Conservation (phyloP, 352 stramenopile species). For the Chrysophaeum taylorii region DNA sequence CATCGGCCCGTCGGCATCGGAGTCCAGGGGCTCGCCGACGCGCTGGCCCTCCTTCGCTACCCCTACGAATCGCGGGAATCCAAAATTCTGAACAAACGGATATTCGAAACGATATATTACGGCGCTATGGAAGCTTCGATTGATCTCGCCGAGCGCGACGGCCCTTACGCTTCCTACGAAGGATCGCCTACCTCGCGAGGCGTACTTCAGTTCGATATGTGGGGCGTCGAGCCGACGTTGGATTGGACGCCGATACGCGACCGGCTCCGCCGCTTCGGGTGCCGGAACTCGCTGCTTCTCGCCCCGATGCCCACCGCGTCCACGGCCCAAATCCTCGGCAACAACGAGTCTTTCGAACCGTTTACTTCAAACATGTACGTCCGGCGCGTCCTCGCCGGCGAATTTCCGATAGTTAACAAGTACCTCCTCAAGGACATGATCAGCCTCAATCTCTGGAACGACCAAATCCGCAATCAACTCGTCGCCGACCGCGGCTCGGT, state of each 20-base stretch:
- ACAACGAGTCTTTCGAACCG: constrained; percentile 97
- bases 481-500: constrained; percentile 91
- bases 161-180: constrained; percentile 88
- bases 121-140: constrained; percentile 85
- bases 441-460: constrained; percentile 85
- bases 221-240: constrained; percentile 79
- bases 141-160: constrained; percentile 80
- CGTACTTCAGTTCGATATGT: constrained; percentile 97
- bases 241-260: constrained; percentile 86
- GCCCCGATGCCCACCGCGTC: constrained; percentile 98
- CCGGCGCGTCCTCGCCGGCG: constrained; percentile 89
- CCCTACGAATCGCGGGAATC: constrained; percentile 86
- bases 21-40: constrained; percentile 92
- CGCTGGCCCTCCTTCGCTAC: constrained; percentile 90
- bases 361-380: constrained; percentile 99
- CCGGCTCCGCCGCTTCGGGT: constrained; percentile 81
- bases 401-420: constrained; percentile 99
- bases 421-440: constrained; percentile 96
- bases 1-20: constrained; percentile 96
- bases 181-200: constrained; percentile 91
- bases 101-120: constrained; percentile 99
- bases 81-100: constrained; percentile 87
- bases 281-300: constrained; percentile 97
- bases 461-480: constrained; percentile 93
- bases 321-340: constrained; percentile 96